A percentile compares a stretch with the other conserved stretches of the same genome.
phyloP scores from a whole-genome alignment of 345 rosid genomes.

The Moricandia arvensis region DNA sequence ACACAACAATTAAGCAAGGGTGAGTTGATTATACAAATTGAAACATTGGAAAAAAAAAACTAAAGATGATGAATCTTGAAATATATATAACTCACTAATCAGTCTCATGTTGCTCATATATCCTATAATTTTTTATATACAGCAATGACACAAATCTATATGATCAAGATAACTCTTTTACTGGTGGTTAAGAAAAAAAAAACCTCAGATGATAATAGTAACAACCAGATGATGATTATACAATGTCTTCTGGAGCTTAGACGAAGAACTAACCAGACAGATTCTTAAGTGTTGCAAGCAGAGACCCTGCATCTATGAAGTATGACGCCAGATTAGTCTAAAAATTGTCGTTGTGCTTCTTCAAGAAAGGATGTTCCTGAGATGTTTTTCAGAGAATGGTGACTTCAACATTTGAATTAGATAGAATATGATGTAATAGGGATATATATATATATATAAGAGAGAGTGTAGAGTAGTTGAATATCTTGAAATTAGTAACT shows the following conservation, averaged over 20 bases:
- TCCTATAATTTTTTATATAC: conserved; percentile 13
- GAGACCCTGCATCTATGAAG: conserved; percentile 85
- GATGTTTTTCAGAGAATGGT: background rate
- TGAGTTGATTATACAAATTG: too few species aligned
- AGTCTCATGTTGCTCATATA: conserved; percentile 19
- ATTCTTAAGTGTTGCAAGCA: conserved; percentile 72
- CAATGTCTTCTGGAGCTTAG: conserved; percentile 4
- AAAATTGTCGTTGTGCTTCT: conserved; percentile 51
- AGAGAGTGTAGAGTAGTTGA: too few species aligned
- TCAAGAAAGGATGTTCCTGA: conserved; percentile 77
- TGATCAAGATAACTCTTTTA: background rate
- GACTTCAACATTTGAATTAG: background rate
- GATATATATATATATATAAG: too few species aligned
- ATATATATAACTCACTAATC: background rate
- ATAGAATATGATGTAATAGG: background rate
- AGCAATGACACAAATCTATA: background rate
- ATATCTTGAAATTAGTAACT: too few species aligned
- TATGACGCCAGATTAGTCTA: conserved; percentile 68
- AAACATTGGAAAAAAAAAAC: background rate
- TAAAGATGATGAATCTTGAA: background rate
- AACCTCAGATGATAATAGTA: conserved; percentile 8
- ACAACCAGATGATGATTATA: conserved; percentile 17
- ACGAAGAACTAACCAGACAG: conserved; percentile 41
- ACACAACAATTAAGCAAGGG: background rate
- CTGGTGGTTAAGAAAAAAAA: conserved; percentile 2